These are phyloP conservation scores for Pseudoturritis turrita DNA, from an alignment of 345 rosid genomes.

Conservation along the genomic window DNA sequence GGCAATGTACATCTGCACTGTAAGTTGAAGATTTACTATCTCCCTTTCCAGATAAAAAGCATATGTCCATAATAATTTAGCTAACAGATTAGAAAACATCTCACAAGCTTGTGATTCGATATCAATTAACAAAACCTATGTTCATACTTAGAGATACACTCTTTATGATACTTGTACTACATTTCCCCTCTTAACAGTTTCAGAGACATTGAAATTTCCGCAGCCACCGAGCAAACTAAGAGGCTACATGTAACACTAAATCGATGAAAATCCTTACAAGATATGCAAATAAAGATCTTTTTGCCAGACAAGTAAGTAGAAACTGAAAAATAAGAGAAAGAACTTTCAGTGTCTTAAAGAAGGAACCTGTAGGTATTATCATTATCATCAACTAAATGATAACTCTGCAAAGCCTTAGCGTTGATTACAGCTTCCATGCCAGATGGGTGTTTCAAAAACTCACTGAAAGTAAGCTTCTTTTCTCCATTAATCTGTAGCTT, in stretches of 20 bases:
- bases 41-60: not conserved
- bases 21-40: conserved; percentile 18
- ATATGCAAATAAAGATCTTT: not conserved
- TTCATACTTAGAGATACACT: not conserved
- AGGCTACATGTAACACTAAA: not conserved
- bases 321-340: not conserved
- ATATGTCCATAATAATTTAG: not conserved
- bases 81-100: not conserved
- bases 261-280: not conserved
- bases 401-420: conserved; percentile 54
- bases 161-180: not conserved
- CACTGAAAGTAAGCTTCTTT: conserved; percentile 42
- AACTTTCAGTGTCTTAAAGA: not conserved
- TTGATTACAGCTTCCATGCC: conserved; percentile 71
- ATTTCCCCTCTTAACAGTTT: not conserved
- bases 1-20: conserved; percentile 65
- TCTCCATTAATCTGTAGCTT: conserved; percentile 37
- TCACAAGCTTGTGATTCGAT: not conserved
- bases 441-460: conserved; percentile 61
- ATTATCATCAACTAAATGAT: conserved; percentile 41
- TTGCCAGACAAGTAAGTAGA: not conserved
- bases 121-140: not conserved
- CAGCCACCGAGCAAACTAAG: not conserved
- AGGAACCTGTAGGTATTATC: conserved; percentile 58
- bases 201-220: not conserved